Percentiles rank a stretch among this genome's conserved stretches.
These are phyloP conservation scores for Phycomyces blakesleeanus DNA, from an alignment of 192 early-diverging fungal genomes.

Conservation along the genomic window DNA sequence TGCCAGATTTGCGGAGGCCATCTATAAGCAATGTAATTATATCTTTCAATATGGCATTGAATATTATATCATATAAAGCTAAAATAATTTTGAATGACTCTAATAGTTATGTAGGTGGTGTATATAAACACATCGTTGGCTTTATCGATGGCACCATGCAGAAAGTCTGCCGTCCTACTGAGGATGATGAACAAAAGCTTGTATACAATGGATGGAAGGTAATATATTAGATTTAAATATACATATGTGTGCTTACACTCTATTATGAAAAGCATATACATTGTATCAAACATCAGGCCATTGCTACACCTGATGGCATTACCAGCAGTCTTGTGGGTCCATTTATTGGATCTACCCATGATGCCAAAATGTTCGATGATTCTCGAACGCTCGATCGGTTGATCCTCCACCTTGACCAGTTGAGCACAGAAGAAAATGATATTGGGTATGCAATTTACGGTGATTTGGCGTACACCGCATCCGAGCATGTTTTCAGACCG, in stretches of 20 bases:
- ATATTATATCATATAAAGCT: too few species aligned
- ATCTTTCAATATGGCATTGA: too few species aligned
- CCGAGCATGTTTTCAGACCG: too few species aligned
- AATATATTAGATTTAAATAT: too few species aligned
- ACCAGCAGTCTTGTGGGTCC: not conserved
- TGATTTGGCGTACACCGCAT: too few species aligned
- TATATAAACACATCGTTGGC: not conserved
- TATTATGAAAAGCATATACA: too few species aligned
- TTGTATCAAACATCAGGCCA: not conserved
- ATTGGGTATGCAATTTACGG: too few species aligned
- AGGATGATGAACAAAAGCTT: not conserved
- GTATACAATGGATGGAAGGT: slow-evolving; percentile 3
- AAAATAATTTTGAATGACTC: too few species aligned
- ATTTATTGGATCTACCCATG: not conserved
- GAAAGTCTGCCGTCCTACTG: not conserved
- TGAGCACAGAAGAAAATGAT: too few species aligned
- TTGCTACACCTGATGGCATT: not conserved
- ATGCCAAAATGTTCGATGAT: not conserved
- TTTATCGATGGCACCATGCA: slow-evolving; percentile 5
- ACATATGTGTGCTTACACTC: too few species aligned
- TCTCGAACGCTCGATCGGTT: not conserved
- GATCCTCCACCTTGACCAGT: not conserved
- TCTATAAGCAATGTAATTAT: not conserved
- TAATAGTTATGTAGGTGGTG: not conserved
- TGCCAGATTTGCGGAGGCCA: not conserved